Evolutionary conservation across 1,139 yeast species (phyloP), one percentile per base, ranked within the genome.

Genomic region (Hyphopichia buzzinii): DNA sequence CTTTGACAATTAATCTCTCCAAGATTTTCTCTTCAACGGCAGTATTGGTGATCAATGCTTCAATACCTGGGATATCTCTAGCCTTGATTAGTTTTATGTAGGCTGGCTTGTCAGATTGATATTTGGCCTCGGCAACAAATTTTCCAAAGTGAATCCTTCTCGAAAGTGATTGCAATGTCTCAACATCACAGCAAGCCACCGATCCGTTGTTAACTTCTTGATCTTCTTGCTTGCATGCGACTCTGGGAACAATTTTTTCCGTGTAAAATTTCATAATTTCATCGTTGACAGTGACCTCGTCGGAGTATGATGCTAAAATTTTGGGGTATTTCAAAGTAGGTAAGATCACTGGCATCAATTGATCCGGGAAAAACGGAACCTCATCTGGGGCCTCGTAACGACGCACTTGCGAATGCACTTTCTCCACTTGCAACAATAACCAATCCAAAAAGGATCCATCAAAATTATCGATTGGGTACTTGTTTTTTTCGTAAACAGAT

Each of bases 91-190:
- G 64, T 48, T 73, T 64, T 2, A 77, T 79, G 63, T 82, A 89
- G 36, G 59, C 59, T 35, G 77, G 86, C 30, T 70, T 74, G 47
- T 90, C 95, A 21, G 71, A 63, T 51, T 74, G 83, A 58, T 79
- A 92, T 62, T 92, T 92, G 29, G 96, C 84, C 57, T 92, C 98
- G 4, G 98, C 98, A 4, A 92, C 98, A 67, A 92, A 92, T 61
- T 85, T 87, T 35, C 97, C 98, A 62, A 92, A 92, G 63, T 92
- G 98, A 47, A 92, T 88, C 55, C 98, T 77, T 52, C 98, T 74
- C n/a, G 96, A 85, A 33, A 92, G 65, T 4, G 96, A 82, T 59
- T 90, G 97, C 45, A 92, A 71, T 48, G 86, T 79, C 47, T 85
- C 95, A 41, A 92, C 84, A 55, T 92, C 98, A 47, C 88, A 72